Base-by-base conservation (phyloP, 2,329 filamentous ascomycete species). In the Rutstroemia sp. region DNA sequence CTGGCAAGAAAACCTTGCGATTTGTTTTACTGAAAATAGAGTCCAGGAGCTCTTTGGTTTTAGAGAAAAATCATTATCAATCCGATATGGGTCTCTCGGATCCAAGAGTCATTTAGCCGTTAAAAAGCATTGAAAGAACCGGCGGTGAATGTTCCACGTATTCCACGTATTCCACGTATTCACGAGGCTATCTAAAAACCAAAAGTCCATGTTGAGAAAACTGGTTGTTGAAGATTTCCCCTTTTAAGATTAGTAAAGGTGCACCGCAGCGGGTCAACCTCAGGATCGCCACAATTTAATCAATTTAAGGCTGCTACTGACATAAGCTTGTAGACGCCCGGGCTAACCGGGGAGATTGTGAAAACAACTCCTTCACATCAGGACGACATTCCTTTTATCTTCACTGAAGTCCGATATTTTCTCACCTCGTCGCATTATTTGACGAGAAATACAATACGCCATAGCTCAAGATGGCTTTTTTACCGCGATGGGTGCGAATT, bases 401-500 rank as follows among this genome's bases (percentile, higher is more conserved):
- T 19, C 37, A 45, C 19, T 23, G 19, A 45, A 23, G 19, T 14
- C 2, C 19, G 12, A 45, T 14, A 6, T 12, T 21, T 34, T 46
- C 38, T 18, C 18, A 23, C 46, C 42, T 52, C 39, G 23, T 52
- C 30, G n/a, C 41, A 25, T 52, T 30, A n/a, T 21, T 56, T 38
- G 30, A 56, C 47, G 27, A 45, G n/a, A 34, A 34, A 19, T 34
- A 21, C n/a, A 18, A 5, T 16, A 21, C n/a, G 30, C 10, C 4
- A 12, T 21, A 30, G 14, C 37, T 60, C 49, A 63, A 58, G 19
- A 69, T 69, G 66, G 58, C 62, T 27, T 50, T 64, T 18, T 34
- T 65, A 47, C 62, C 66, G 41, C 58, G 66, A 66, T 68, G 64
- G 62, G 49, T 69, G 41, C 58, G 63, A 46, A 41, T 70, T 16